phyloP scores from a whole-genome alignment of 1,139 yeast genomes.

The Kluyveromyces sp. region DNA sequence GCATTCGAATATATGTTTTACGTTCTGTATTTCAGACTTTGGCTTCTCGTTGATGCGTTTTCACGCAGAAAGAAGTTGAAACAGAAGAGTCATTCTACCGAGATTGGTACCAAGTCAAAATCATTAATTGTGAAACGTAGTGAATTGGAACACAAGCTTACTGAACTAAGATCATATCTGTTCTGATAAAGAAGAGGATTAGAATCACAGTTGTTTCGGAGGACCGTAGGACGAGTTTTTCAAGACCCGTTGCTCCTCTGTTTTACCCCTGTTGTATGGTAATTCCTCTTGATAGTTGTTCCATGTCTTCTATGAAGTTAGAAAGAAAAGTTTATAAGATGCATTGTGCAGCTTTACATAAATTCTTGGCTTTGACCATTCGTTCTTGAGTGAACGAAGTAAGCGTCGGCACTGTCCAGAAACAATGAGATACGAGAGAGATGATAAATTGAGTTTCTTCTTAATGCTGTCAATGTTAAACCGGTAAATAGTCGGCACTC shows the following conservation, averaged over 20 bases:
- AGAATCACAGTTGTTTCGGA: not conserved
- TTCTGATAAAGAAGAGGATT: slow-evolving; percentile 1
- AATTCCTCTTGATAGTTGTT: slow-evolving; percentile 6
- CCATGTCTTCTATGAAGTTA: slow-evolving; percentile 8
- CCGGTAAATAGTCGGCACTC: not conserved
- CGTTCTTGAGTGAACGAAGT: not conserved
- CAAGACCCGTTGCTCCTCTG: not conserved
- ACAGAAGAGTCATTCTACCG: not conserved
- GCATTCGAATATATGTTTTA: not conserved
- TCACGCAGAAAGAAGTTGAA: slow-evolving; percentile 1
- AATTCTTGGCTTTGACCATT: not conserved
- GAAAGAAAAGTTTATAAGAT: slow-evolving; percentile 6
- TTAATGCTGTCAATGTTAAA: slow-evolving; percentile 1
- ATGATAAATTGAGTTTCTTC: slow-evolving; percentile 6
- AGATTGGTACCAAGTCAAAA: not conserved
- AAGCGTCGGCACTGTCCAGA: not conserved
- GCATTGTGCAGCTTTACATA: not conserved
- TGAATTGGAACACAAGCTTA: slow-evolving; percentile 2
- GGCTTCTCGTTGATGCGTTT: slow-evolving; percentile 1
- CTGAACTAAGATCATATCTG: not conserved
- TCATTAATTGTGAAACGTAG: slow-evolving; percentile 3
- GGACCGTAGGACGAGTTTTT: not conserved
- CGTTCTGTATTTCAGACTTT: not conserved
- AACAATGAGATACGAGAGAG: not conserved
- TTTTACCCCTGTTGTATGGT: not conserved